Evolutionary conservation across 495 filamentous ascomycete species (phyloP).

Genomic region (Clavariopsis aquatica): DNA sequence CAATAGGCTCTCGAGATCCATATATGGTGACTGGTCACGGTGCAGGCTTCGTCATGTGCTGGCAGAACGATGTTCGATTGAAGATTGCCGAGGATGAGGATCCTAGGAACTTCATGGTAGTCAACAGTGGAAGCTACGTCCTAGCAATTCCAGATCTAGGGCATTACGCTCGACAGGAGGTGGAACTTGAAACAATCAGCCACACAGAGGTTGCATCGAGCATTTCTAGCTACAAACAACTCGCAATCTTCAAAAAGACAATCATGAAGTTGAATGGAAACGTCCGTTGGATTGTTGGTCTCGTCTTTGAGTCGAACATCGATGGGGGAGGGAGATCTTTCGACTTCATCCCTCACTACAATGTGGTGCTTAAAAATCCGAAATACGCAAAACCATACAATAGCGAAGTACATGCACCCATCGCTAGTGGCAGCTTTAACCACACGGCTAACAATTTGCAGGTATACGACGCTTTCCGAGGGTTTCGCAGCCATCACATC

Average conservation of each 20-base stretch:
- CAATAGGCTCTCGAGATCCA: slow-evolving; percentile 76
- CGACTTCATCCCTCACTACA: slow-evolving; percentile 87
- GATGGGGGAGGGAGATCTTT: slow-evolving; percentile 69
- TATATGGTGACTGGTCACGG: slow-evolving; percentile 91
- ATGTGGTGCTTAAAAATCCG: slow-evolving; percentile 82
- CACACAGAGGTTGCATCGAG: slow-evolving; percentile 59
- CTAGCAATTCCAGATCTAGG: slow-evolving; percentile 92
- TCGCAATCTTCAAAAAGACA: slow-evolving; percentile 90
- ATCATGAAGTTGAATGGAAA: slow-evolving; percentile 97
- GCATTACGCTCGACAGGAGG: slow-evolving; percentile 68
- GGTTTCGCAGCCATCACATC: slow-evolving; percentile 93
- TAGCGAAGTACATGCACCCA: slow-evolving; percentile 31
- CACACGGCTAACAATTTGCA: slow-evolving; percentile 40
- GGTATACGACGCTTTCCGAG: slow-evolving; percentile 86
- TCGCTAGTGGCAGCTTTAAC: neutral
- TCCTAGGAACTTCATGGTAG: slow-evolving; percentile 89
- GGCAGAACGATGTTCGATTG: slow-evolving; percentile 89
- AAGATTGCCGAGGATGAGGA: slow-evolving; percentile 78
- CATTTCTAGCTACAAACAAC: slow-evolving; percentile 66
- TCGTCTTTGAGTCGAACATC: slow-evolving; percentile 86
- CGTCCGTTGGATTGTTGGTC: slow-evolving; percentile 83
- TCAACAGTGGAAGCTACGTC: slow-evolving; percentile 91
- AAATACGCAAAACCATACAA: slow-evolving; percentile 62
- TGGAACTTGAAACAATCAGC: slow-evolving; percentile 54
- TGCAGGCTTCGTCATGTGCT: slow-evolving; percentile 95